Base-by-base conservation (phyloP, 805 yeast genomes). In the Kuraishia molischiana region DNA sequence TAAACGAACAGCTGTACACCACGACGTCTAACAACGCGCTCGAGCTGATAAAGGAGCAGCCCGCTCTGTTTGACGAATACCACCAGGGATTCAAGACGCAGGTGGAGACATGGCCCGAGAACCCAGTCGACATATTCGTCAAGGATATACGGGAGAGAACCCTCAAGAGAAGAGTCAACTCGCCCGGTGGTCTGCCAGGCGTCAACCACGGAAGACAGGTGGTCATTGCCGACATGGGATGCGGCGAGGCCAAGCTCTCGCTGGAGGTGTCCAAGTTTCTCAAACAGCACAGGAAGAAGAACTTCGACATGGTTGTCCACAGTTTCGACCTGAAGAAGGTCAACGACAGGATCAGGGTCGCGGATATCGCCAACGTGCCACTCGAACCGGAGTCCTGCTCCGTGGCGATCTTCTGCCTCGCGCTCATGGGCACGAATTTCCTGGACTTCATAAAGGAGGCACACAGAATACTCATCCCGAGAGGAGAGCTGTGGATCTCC, bases 81-180 rank as follows among this genome's bases (percentile, higher is more conserved):
- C 98, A 94, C 54, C 81, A 78, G 40, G 99, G 99, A 0, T 92
- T 92, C 67, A 70, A 95, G 49, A 80, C 89, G 11, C 99, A 92
- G 58, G 97, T 92, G 14, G 87, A 84, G 52, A 71, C 86, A 17
- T 92, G 99, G 99, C 98, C 99, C 3, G 96, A 90, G 60, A 92
- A 92, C 52, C 99, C 99, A 1, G 95, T 92, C n/a, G 82, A 87
- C 59, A 81, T 82, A 2, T 84, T 87, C 60, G 89, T 85, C 2
- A 65, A 74, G 8, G 85, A 82, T 50, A 69, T 92, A 39, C 74
- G 74, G 42, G 52, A 58, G 21, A 66, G 86, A 50, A 65, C 77
- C 1, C 56, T 66, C 10, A 80, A 71, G 51, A 78, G 80, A n/a
- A 48, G 48, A 40, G 76, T 87, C 4, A 85, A 82, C 57, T 95